Evolutionary conservation across 2,329 filamentous ascomycete species (phyloP), one percentile per base, ranked within the genome.

Genomic region (Meredithiella fracta): DNA sequence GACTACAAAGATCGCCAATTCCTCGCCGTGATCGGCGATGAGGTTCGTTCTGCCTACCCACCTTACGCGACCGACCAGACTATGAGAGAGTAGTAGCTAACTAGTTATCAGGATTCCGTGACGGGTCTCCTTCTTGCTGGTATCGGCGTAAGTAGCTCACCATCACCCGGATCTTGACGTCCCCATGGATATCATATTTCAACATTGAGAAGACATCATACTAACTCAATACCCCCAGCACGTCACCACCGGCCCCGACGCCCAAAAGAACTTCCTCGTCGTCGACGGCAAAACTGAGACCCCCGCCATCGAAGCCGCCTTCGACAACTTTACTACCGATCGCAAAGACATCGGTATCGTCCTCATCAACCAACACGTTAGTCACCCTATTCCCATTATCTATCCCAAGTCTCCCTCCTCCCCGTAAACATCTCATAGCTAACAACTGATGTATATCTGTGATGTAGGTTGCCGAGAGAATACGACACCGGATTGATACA

Each of bases 321-420:
- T 98, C 67, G 85, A 94, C 61, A 78, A 77, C 62, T 97, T 96
- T 69, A 95, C 89, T 7, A 80, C 80, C 57, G 79, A 92, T 69
- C 78, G 92, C 67, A 97, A 97, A 70, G 92, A 98, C 67, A 96
- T 98, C 67, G 92, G 89, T 26, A 94, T 98, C 64, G 70, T 98
- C 59, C 73, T 98, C 62, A 97, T 98, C 70, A 98, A 98, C 69
- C 92, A 98, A 71, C 92, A 98, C 72, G 91, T 96, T 71, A 61
- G 76, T 40, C 17, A 25, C 17, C 17, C 17, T 49, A 22, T 14
- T 7, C 47, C 14, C 23, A 11, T 49, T 2, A 23, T 22, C 15
- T 17, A 14, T 31, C 23, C 31, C 9, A 25, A 44, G 2, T 51
- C 31, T 29, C n/a, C 49, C 7, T 20, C n/a, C 1, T 25, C 17